Evolutionary conservation across 2,329 filamentous ascomycete genomes (phyloP).

Genomic region (Blumeriella jaapii): DNA sequence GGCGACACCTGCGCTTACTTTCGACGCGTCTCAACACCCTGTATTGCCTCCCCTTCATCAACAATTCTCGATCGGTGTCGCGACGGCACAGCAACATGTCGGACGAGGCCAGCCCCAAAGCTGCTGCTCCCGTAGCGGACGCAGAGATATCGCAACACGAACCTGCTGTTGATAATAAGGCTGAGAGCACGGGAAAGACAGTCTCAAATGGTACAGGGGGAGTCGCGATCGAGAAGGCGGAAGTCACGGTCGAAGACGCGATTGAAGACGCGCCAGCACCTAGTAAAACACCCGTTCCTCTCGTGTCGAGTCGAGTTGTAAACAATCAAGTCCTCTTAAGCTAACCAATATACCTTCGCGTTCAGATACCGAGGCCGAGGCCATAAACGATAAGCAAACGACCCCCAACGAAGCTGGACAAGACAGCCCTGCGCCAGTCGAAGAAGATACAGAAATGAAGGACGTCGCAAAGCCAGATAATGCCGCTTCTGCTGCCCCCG

Average conservation of each 20-base stretch:
- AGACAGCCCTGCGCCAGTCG: conserved; percentile 14
- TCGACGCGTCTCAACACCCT: conserved; percentile 16
- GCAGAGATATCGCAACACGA: conserved; percentile 9
- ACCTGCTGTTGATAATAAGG: conserved; percentile 9
- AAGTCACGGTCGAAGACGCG: conserved; percentile 21
- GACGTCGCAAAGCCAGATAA: conserved; percentile 25
- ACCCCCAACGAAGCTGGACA: conserved; percentile 13
- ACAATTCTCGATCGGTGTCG: conserved; percentile 9
- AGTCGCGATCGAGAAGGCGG: too few species aligned
- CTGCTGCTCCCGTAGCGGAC: conserved; percentile 13
- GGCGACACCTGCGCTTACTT: conserved; percentile 8
- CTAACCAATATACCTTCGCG: conserved; percentile 15
- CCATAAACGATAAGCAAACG: conserved; percentile 19
- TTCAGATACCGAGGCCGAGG: conserved; percentile 14
- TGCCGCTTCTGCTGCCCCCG: conserved; percentile 18
- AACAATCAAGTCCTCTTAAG: conserved; percentile 4
- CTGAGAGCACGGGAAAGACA: conserved; percentile 13
- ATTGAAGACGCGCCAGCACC: conserved; percentile 12
- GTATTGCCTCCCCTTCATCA: too few species aligned
- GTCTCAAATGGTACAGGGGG: conserved; percentile 14
- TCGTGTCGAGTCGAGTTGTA: conserved; percentile 3
- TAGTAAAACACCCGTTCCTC: conserved; percentile 7
- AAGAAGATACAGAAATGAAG: conserved; percentile 27
- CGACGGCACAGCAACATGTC: conserved; percentile 24
- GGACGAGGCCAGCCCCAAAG: conserved; percentile 19